Evolutionary conservation across 176 grass and related monocot species (phyloP).

Genomic region (Poa pratensis): DNA sequence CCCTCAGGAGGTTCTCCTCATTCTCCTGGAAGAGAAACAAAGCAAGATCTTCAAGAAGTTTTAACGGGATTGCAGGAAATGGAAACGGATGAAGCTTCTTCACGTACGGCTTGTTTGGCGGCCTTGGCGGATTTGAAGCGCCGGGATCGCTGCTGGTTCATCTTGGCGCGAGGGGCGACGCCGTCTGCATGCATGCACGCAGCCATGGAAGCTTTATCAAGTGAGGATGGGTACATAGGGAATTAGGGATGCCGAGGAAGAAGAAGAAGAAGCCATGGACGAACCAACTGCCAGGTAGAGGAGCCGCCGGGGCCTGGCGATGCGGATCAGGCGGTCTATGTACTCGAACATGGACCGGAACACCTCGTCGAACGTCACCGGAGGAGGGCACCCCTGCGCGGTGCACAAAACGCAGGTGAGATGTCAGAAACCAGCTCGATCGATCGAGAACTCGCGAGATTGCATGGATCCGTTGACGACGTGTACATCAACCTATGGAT

Average conservation of each 20-base stretch:
- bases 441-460: not conserved
- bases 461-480: not conserved
- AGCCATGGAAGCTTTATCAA: not conserved
- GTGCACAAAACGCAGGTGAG: not conserved
- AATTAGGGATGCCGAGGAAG: no score
- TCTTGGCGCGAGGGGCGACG: constrained; percentile 77
- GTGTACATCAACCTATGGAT: not conserved
- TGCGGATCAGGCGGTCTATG: constrained; percentile 55
- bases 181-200: constrained; percentile 58
- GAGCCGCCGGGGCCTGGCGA: constrained; percentile 61
- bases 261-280: not conserved
- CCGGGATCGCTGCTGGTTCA: constrained; percentile 75
- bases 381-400: constrained; percentile 38
- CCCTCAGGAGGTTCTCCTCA: constrained; percentile 44
- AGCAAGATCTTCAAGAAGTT: not conserved
- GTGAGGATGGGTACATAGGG: no score
- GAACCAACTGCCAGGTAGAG: constrained; percentile 53
- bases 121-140: constrained; percentile 68
- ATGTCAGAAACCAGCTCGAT: not conserved
- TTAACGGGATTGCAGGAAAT: not conserved
- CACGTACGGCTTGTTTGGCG: constrained; percentile 51
- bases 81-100: not conserved
- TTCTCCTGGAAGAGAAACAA: constrained; percentile 42
- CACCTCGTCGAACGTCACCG: constrained; percentile 65
- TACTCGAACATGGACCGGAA: constrained; percentile 60